phyloP scores from a whole-genome alignment of 2,329 filamentous ascomycete species.

The Aspergillus candidus region DNA sequence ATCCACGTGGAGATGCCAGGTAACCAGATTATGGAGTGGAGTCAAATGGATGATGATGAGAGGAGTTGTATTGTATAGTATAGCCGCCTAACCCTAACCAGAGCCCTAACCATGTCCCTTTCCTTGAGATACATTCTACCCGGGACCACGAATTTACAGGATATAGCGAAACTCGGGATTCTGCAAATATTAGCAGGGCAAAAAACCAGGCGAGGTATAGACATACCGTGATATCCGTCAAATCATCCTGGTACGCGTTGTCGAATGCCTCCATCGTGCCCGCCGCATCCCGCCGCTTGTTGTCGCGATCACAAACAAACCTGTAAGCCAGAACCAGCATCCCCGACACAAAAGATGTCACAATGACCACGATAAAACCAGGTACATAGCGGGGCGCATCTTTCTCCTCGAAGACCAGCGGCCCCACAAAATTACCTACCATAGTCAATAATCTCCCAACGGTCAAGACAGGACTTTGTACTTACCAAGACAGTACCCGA shows the following conservation, averaged over 20 bases:
- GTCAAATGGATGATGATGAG: no score
- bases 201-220: no score
- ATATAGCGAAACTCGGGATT: conserved; percentile 12
- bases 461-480: background rate
- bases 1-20: no score
- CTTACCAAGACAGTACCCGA: conserved; percentile 47
- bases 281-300: conserved; percentile 38
- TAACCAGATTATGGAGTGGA: no score
- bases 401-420: conserved; percentile 37
- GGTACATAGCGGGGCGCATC: conserved; percentile 38
- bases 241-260: conserved; percentile 49
- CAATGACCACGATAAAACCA: conserved; percentile 38
- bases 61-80: no score
- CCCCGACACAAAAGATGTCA: conserved; percentile 27
- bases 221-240: conserved; percentile 40
- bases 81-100: no score
- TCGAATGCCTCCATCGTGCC: conserved; percentile 44
- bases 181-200: background rate
- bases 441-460: background rate
- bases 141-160: background rate
- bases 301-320: conserved; percentile 41
- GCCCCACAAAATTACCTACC: conserved; percentile 41
- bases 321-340: conserved; percentile 41
- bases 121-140: no score
- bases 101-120: no score